These are phyloP conservation scores for Amaranthus hypochondriacus DNA, from an alignment of 148 eudicot species.

Conservation along the genomic window DNA sequence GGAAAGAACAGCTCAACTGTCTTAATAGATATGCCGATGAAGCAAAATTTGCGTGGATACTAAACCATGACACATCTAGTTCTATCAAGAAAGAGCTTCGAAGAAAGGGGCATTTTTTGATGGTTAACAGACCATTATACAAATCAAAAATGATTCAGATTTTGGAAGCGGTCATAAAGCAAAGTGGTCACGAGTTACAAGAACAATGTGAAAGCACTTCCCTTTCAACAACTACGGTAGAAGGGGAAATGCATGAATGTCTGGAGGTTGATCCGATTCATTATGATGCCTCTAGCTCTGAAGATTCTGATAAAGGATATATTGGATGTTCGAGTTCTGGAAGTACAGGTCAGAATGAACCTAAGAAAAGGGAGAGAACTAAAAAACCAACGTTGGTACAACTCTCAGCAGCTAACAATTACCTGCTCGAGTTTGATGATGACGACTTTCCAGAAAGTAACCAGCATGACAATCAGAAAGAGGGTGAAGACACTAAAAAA, in stretches of 20 bases:
- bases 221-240: conserved; percentile 17
- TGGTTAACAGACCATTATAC: conserved; percentile 84
- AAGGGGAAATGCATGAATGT: conserved; percentile 44
- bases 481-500: conserved; percentile 16
- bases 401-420: conserved; percentile 29
- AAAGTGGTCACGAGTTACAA: conserved; percentile 38
- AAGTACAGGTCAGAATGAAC: conserved; percentile 14
- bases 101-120: conserved; percentile 59
- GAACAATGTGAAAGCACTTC: conserved; percentile 19
- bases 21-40: conserved; percentile 44
- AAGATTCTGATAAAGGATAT: conserved; percentile 57
- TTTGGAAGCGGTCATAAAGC: conserved; percentile 59
- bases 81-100: conserved; percentile 69
- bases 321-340: conserved; percentile 19
- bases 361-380: conserved; percentile 26
- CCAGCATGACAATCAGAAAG: conserved; percentile 17
- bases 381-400: conserved; percentile 29
- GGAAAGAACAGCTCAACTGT: conserved; percentile 77
- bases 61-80: conserved; percentile 74
- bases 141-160: conserved; percentile 83
- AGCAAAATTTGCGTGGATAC: conserved; percentile 73
- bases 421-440: conserved; percentile 42
- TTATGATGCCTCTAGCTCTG: conserved; percentile 55
- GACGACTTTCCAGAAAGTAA: conserved; percentile 33
- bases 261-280: conserved; percentile 53